phyloP scores from a whole-genome alignment of 306 rosid genomes.

The Inga laurina region DNA sequence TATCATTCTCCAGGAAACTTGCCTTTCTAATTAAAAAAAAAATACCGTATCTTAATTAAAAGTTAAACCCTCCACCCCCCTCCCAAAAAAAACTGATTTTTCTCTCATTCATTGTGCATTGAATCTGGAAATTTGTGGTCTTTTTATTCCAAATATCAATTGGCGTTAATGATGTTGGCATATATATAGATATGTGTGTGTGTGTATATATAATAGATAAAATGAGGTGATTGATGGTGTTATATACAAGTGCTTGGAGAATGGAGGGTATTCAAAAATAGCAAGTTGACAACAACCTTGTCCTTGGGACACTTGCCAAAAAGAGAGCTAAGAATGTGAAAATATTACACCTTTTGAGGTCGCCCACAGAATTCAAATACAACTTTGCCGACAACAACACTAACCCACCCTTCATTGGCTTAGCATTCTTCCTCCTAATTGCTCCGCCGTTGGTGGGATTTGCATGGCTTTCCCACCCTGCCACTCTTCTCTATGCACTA shows the following conservation, averaged over 20 bases:
- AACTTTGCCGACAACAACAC: not conserved
- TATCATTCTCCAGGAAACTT: conserved; percentile 12
- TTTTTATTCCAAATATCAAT: not conserved
- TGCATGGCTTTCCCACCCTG: not conserved
- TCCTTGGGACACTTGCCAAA: not conserved
- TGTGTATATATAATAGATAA: not conserved
- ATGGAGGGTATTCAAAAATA: not conserved
- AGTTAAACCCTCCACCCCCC: not conserved
- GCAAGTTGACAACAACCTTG: conserved; percentile 3
- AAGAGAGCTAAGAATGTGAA: not conserved
- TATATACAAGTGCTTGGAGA: too few species aligned
- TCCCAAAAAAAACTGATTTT: not conserved
- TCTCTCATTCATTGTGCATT: not conserved
- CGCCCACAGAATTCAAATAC: not conserved
- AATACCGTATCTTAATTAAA: not conserved
- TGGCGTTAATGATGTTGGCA: not conserved
- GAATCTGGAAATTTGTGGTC: not conserved
- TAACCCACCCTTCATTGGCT: not conserved
- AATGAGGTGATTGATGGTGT: not conserved
- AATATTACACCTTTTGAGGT: not conserved
- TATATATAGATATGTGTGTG: not conserved
- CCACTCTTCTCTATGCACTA: too few species aligned
- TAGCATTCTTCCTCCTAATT: not conserved
- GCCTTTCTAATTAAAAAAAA: not conserved
- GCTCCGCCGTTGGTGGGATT: not conserved